These are phyloP conservation scores for Fusarium sp. DNA, from an alignment of 2,329 filamentous ascomycete species.

Conservation along the genomic window DNA sequence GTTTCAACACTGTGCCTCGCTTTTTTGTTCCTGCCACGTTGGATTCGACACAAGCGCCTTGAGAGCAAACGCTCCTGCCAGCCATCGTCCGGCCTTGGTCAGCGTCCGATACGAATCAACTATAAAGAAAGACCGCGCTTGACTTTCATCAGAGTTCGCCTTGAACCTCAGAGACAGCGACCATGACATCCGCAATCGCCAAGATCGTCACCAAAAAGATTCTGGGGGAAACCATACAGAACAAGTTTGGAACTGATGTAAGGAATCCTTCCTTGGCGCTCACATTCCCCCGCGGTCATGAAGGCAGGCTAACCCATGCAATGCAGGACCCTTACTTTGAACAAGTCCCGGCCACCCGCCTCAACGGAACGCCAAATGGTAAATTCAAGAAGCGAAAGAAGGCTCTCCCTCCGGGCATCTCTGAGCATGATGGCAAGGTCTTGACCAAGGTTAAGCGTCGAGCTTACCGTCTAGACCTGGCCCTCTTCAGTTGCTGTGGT, in stretches of 20 bases:
- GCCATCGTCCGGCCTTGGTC: slow-evolving; percentile 8
- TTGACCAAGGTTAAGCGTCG: slow-evolving; percentile 88
- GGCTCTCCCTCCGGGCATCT: slow-evolving; percentile 84
- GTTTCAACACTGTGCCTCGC: slow-evolving; percentile 11
- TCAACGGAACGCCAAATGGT: slow-evolving; percentile 72
- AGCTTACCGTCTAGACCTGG: slow-evolving; percentile 88
- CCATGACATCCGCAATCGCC: slow-evolving; percentile 65
- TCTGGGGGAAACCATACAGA: slow-evolving; percentile 66
- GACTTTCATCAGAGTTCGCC: neutral
- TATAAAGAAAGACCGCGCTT: slow-evolving; percentile 6
- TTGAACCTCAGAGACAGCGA: slow-evolving; percentile 1
- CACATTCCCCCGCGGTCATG: neutral
- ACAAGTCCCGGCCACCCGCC: slow-evolving; percentile 78
- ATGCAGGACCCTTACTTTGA: slow-evolving; percentile 94
- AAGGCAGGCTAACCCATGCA: slow-evolving; percentile 53
- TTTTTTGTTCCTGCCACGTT: slow-evolving; percentile 21
- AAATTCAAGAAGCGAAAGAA: slow-evolving; percentile 89
- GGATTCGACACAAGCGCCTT: slow-evolving; percentile 33
- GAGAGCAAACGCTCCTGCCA: slow-evolving; percentile 39
- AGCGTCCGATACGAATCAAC: neutral
- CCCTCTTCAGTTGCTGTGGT: slow-evolving; percentile 83
- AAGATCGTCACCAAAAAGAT: slow-evolving; percentile 70
- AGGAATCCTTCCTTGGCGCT: slow-evolving; percentile 18
- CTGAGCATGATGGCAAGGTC: slow-evolving; percentile 82
- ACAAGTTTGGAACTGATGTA: slow-evolving; percentile 70